These are phyloP conservation scores for Citrullus colocynthis DNA, from an alignment of 306 rosid genomes.

Conservation along the genomic window DNA sequence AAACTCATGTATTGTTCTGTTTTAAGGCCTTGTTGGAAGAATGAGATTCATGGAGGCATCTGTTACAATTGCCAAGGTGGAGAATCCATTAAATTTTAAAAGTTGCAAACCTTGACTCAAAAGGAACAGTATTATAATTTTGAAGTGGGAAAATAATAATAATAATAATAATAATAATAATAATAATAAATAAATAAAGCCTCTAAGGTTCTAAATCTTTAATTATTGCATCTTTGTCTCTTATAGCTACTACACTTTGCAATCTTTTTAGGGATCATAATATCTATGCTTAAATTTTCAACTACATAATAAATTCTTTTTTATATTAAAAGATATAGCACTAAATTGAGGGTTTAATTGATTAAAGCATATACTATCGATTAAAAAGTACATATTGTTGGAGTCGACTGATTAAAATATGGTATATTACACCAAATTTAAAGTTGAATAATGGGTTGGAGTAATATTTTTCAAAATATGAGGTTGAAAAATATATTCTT, in stretches of 20 bases:
- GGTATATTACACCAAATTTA: too few relatives aligned
- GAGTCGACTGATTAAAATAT: too few relatives aligned
- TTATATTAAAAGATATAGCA: not conserved
- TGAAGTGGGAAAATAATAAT: not conserved
- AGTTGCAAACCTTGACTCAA: not conserved
- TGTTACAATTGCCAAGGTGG: slow-evolving; percentile 1
- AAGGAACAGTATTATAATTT: not conserved
- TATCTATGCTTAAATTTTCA: not conserved
- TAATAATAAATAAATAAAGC: not conserved
- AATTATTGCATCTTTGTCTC: slow-evolving; percentile 3
- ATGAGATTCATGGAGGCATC: slow-evolving; percentile 10
- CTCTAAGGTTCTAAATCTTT: not conserved
- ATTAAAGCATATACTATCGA: too few relatives aligned
- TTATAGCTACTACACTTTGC: not conserved
- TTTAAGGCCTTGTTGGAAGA: not conserved
- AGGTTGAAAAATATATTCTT: not conserved
- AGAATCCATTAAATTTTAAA: slow-evolving; percentile 3
- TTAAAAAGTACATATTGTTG: too few relatives aligned
- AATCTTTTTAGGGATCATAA: not conserved
- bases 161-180: not conserved
- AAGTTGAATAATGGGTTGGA: not conserved
- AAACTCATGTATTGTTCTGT: not conserved
- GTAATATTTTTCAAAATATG: not conserved
- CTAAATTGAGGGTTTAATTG: too few relatives aligned
- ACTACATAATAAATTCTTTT: not conserved